Evolutionary conservation across 805 yeast genomes (phyloP).

Genomic region (Candida tibetensis): DNA sequence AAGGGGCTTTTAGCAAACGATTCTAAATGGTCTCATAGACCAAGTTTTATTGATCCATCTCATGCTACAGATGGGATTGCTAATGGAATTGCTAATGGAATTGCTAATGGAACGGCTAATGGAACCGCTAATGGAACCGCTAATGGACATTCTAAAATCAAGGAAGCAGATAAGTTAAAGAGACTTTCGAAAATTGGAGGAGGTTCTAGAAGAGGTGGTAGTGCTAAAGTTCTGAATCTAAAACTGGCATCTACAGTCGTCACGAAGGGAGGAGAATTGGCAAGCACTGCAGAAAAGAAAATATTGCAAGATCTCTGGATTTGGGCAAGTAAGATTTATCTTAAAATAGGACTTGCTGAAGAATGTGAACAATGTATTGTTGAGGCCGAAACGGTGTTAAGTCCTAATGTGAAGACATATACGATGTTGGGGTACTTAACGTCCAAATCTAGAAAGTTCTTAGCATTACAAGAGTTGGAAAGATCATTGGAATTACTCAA

Average conservation of each 20-base stretch:
- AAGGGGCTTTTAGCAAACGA: slow-evolving; percentile 4
- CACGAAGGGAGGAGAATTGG: neutral
- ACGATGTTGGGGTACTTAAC: slow-evolving; percentile 49
- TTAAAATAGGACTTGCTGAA: slow-evolving; percentile 47
- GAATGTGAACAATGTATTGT: slow-evolving; percentile 71
- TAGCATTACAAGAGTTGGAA: slow-evolving; percentile 65
- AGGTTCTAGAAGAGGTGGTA: slow-evolving; percentile 10
- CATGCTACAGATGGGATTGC: slow-evolving; percentile 1
- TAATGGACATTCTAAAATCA: slow-evolving; percentile 5
- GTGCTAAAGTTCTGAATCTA: neutral
- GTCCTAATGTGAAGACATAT: slow-evolving; percentile 47
- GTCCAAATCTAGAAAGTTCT: slow-evolving; percentile 38
- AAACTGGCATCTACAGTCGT: too few relatives aligned
- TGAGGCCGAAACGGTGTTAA: slow-evolving; percentile 59
- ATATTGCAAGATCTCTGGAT: slow-evolving; percentile 69
- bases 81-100: slow-evolving; percentile 1
- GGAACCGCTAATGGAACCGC: neutral
- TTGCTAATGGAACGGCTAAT: slow-evolving; percentile 8
- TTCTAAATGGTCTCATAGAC: slow-evolving; percentile 38
- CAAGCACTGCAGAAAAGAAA: slow-evolving; percentile 6
- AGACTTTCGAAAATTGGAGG: slow-evolving; percentile 13
- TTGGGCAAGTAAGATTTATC: slow-evolving; percentile 65
- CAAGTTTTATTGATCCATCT: slow-evolving; percentile 38
- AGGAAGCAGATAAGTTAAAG: slow-evolving; percentile 20
- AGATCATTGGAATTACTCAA: slow-evolving; percentile 48